These are phyloP conservation scores for Oryza australiensis DNA, from an alignment of 176 grass and related monocot genomes.

Conservation along the genomic window DNA sequence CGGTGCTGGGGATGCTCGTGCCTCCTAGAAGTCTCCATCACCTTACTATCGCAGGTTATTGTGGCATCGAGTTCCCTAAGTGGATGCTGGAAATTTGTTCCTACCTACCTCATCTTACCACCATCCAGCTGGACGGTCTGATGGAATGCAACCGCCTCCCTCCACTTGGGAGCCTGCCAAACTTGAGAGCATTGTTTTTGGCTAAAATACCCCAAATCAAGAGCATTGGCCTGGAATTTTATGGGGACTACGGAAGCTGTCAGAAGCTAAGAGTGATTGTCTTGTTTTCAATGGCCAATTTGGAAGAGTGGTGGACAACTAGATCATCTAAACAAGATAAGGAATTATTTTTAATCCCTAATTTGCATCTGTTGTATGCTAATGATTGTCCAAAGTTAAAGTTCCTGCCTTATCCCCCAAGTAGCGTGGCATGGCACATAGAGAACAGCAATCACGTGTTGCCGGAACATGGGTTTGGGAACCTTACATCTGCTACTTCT, in stretches of 20 bases:
- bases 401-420: slow-evolving; percentile 4
- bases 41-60: fast-evolving
- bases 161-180: slow-evolving; percentile 15
- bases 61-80: background rate
- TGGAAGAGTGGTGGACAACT: slow-evolving; percentile 19
- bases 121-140: fast-evolving
- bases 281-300: background rate
- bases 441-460: background rate
- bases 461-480: background rate
- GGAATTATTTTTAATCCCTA: background rate
- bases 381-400: background rate
- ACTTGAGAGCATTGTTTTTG: background rate
- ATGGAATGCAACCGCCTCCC: background rate
- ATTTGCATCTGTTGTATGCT: background rate
- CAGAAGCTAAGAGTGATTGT: background rate
- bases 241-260: background rate
- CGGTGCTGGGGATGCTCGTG: background rate
- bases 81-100: background rate
- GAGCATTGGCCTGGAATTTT: background rate
- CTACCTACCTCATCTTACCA: slow-evolving; percentile 15
- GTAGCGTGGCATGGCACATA: background rate
- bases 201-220: background rate
- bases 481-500: background rate
- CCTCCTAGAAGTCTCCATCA: background rate
- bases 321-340: background rate